Conservation (phyloP, 139 green algal species). For the Yamagishiella unicocca region DNA sequence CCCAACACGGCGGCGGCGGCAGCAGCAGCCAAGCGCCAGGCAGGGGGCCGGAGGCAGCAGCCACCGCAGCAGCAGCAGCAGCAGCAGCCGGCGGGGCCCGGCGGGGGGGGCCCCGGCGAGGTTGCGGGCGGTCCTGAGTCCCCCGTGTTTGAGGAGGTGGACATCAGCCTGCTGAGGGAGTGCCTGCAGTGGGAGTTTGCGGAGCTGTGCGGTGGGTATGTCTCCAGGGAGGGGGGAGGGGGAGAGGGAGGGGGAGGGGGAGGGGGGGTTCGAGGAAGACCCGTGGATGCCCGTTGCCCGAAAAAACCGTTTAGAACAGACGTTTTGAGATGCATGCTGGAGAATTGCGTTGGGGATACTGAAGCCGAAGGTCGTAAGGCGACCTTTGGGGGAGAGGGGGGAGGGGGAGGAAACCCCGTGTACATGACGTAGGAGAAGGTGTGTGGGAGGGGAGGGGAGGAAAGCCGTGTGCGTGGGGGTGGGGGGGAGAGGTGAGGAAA, state of each 20-base stretch:
- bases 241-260: neutral
- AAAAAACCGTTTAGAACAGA: too few species aligned
- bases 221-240: neutral
- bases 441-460: neutral
- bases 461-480: neutral
- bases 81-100: slow-evolving; percentile 37
- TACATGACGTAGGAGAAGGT: too few species aligned
- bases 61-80: neutral
- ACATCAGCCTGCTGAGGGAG: slow-evolving; percentile 81
- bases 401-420: neutral
- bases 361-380: too few species aligned
- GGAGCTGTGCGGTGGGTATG: slow-evolving; percentile 57
- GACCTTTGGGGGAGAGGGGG: too few species aligned
- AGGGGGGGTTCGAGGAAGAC: neutral
- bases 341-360: too few species aligned
- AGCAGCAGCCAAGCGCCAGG: neutral
- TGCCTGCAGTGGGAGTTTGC: slow-evolving; percentile 85
- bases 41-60: neutral
- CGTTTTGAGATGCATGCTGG: too few species aligned
- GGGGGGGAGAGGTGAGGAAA: neutral
- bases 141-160: slow-evolving; percentile 57
- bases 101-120: neutral
- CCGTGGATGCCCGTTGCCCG: too few species aligned
- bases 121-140: neutral
- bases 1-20: neutral